phyloP scores from a whole-genome alignment of 192 early-diverging fungal genomes.

The Entophlyctis luteolus region DNA sequence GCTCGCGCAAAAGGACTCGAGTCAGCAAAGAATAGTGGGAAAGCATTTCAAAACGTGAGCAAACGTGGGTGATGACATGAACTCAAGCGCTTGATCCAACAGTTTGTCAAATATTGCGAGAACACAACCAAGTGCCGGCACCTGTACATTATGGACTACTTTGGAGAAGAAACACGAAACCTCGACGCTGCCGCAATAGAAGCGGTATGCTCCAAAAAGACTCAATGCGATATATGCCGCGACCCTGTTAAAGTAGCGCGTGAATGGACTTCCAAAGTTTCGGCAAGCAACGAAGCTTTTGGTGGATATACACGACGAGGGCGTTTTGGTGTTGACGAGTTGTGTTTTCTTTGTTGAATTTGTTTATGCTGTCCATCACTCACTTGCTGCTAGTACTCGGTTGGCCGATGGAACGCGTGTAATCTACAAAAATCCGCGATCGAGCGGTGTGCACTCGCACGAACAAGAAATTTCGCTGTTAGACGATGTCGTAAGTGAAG shows the following conservation, averaged over 20 bases:
- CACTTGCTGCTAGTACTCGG: not conserved
- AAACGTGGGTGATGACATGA: not conserved
- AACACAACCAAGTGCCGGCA: slow-evolving; percentile 42
- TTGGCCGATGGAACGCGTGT: slow-evolving; percentile 3
- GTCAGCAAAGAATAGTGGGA: slow-evolving; percentile 7
- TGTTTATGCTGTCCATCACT: not conserved
- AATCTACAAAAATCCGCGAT: not conserved
- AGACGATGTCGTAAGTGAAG: not conserved
- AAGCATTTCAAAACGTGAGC: slow-evolving; percentile 31
- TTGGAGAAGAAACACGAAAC: slow-evolving; percentile 21
- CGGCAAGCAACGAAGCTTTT: too few species aligned
- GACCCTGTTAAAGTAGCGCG: slow-evolving; percentile 34
- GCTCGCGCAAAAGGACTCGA: not conserved
- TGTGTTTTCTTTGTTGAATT: not conserved
- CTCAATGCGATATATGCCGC: slow-evolving; percentile 44
- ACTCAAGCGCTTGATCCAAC: not conserved
- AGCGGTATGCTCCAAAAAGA: slow-evolving; percentile 23
- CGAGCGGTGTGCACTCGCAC: not conserved
- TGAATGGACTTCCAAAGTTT: not conserved
- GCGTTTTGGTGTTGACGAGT: not conserved
- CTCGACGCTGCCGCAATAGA: not conserved
- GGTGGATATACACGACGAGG: not conserved
- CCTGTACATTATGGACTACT: slow-evolving; percentile 36
- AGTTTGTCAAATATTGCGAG: slow-evolving; percentile 52
- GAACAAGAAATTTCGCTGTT: slow-evolving; percentile 19